Evolutionary conservation across 2,329 filamentous ascomycete species (phyloP), one percentile per base, ranked within the genome.

Genomic region (Aspergillus quadrilineatus): DNA sequence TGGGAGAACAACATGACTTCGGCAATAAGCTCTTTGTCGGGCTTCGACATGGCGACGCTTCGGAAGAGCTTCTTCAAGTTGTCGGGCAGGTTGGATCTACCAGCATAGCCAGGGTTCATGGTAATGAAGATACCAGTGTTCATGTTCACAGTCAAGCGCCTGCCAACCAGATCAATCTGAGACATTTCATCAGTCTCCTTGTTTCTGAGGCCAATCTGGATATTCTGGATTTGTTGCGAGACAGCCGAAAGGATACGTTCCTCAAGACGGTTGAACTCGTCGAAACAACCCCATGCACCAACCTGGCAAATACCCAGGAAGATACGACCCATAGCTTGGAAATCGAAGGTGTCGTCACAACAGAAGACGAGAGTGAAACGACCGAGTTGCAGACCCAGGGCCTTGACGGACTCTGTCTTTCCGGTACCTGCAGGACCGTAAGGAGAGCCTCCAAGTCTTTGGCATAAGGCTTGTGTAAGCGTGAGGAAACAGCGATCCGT

Each of bases 1-100:
- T 99, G 94, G 1, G 95, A 99, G 82, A 97, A 99, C 36, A 99
- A 85, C 95, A 99, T 99, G 68, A 99, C 94, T 79, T 99, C 94
- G 36, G 94, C 92, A 76, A 99, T 99, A 56, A 99, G 88, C 75
- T 99, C 95, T 76, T 99, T 99, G 80, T 99, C 95, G 0, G 94
- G 94, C 77, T 97, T 99, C 9, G 94, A 99, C 94, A 99, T 99
- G 60, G 94, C 94, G 50, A 99, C 92, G 69, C 94, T 99, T 71
- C 95, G 88, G 85, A 99, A 99, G 41, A 99, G 81, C 77, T 99
- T 99, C 85, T 99, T 99, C 79, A 99, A 77, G 73, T 99, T 99
- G 77, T 99, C 94, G 2, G 94, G 94, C 69, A 99, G 79, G 76
- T 99, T 99, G 49, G 94, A 99, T 75, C 94, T 90, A 56, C 94